Evolutionary conservation across 2,329 filamentous ascomycete genomes (phyloP).

Genomic region (Paracoccidioides brasiliensis): DNA sequence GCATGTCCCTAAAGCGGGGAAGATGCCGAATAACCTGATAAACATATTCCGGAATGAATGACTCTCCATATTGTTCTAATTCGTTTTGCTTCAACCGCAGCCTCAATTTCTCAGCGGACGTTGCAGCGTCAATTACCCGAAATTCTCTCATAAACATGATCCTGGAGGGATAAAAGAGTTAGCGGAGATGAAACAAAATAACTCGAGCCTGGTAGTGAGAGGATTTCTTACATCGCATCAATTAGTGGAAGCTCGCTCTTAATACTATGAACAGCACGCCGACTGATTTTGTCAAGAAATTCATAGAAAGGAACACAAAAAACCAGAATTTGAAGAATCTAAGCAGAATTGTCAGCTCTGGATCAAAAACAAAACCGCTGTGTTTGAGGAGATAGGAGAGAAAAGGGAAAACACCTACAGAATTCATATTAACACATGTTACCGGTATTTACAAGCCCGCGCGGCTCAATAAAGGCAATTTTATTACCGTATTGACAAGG

Average conservation of each 20-base stretch:
- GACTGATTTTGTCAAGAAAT: constrained; percentile 77
- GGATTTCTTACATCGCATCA: constrained; percentile 68
- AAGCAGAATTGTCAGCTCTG: constrained; percentile 23
- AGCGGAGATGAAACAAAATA: background rate
- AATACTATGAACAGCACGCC: constrained; percentile 76
- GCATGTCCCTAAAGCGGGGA: constrained; percentile 83
- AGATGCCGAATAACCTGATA: constrained; percentile 84
- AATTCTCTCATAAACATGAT: constrained; percentile 96
- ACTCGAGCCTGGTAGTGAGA: background rate
- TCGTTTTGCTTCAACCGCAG: constrained; percentile 66
- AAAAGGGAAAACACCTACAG: constrained; percentile 46
- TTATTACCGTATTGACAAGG: constrained; percentile 45
- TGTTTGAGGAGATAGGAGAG: no score
- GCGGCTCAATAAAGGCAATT: constrained; percentile 75
- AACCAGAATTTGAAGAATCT: constrained; percentile 91
- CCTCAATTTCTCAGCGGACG: constrained; percentile 59
- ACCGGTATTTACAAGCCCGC: constrained; percentile 88
- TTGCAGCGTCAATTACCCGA: constrained; percentile 67
- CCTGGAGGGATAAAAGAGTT: constrained; percentile 34
- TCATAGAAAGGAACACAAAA: constrained; percentile 92
- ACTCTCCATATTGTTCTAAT: constrained; percentile 77
- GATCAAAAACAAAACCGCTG: background rate
- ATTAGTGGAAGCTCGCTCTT: constrained; percentile 89
- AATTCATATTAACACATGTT: constrained; percentile 99
- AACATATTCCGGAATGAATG: constrained; percentile 86